phyloP scores from a whole-genome alignment of 164 flowering plant species.

The Litsea cubeba region DNA sequence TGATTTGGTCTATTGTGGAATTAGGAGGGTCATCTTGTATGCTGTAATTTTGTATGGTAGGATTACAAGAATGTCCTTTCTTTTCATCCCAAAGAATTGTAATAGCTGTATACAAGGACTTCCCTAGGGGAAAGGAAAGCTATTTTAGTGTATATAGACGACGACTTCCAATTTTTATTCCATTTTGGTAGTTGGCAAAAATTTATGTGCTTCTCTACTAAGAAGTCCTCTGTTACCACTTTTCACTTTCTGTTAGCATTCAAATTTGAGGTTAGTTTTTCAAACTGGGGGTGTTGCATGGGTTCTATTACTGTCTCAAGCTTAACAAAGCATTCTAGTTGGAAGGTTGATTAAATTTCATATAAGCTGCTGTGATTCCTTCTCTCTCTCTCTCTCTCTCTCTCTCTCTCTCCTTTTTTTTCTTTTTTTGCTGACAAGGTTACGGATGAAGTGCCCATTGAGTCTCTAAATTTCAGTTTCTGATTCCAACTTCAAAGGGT shows the following conservation, averaged over 20 bases:
- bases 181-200: background rate
- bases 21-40: conserved; percentile 2
- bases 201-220: background rate
- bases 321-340: no score
- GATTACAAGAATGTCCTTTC: conserved; percentile 1
- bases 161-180: background rate
- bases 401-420: no score
- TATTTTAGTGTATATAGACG: background rate
- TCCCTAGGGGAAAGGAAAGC: background rate
- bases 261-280: background rate
- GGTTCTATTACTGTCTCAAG: no score
- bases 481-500: no score
- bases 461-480: no score
- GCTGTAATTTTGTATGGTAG: conserved; percentile 20
- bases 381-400: no score
- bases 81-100: background rate
- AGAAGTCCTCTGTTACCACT: background rate
- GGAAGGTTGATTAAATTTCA: no score
- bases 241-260: background rate
- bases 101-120: background rate
- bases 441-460: no score
- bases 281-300: no score
- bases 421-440: no score
- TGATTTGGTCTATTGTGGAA: conserved; percentile 4
- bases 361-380: no score